These are phyloP conservation scores for Podila horticola DNA, from an alignment of 192 early-diverging fungal genomes.

Conservation along the genomic window DNA sequence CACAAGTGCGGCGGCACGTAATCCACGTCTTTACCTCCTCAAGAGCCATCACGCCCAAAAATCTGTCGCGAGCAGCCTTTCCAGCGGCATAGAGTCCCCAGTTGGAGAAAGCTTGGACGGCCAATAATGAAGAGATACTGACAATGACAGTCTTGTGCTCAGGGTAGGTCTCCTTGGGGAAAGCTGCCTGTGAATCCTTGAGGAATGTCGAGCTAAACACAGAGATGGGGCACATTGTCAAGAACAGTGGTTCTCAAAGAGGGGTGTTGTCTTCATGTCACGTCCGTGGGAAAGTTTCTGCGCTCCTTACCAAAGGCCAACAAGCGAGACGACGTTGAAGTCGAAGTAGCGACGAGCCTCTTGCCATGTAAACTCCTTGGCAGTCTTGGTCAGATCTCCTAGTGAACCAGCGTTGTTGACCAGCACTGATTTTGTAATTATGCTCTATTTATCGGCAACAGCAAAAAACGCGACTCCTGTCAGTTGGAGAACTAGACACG, in stretches of 20 bases:
- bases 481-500: background rate
- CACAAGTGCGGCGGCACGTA: background rate
- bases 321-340: slow-evolving; percentile 70
- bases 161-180: slow-evolving; percentile 37
- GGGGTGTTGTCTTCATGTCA: background rate
- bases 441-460: background rate
- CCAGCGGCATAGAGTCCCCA: slow-evolving; percentile 85
- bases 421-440: slow-evolving; percentile 55
- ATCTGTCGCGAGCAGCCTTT: slow-evolving; percentile 87
- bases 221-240: background rate
- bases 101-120: slow-evolving; percentile 77
- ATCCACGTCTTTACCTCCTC: slow-evolving; percentile 60
- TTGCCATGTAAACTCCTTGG: slow-evolving; percentile 58
- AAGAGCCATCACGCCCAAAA: slow-evolving; percentile 72
- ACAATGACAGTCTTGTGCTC: slow-evolving; percentile 61
- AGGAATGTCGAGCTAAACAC: slow-evolving; percentile 53
- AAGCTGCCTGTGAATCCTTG: slow-evolving; percentile 44
- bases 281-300: background rate
- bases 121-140: slow-evolving; percentile 84
- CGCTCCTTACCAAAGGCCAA: slow-evolving; percentile 55
- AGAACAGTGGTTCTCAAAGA: background rate
- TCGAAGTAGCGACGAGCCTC: slow-evolving; percentile 62
- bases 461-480: no score
- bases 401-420: slow-evolving; percentile 84
- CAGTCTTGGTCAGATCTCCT: slow-evolving; percentile 71